Evolutionary conservation across 1,284 basidiomycete genomes (phyloP).

Genomic region (Heterobasidion occidentale): DNA sequence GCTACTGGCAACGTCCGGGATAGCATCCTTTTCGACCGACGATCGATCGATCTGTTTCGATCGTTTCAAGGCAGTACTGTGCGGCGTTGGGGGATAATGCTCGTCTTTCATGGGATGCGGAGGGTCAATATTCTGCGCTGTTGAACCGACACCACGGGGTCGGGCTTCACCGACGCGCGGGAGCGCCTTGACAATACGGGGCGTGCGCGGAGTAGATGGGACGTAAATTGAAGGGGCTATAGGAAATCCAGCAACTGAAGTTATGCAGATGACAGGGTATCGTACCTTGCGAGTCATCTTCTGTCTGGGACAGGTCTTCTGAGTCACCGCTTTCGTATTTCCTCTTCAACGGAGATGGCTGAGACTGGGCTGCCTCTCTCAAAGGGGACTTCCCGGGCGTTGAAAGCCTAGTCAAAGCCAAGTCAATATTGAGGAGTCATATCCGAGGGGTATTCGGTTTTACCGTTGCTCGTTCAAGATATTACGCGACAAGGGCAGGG

Average conservation of each 20-base stretch:
- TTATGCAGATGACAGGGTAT: neutral
- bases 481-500: neutral
- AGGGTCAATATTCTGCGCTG: neutral
- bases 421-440: no score
- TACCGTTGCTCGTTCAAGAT: neutral
- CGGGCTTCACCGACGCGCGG: neutral
- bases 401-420: neutral
- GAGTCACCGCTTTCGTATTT: neutral
- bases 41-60: neutral
- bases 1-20: neutral
- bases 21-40: neutral
- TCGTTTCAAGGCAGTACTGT: neutral
- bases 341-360: neutral
- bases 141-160: neutral
- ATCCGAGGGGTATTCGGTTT: neutral
- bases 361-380: neutral
- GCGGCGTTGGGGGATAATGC: no score
- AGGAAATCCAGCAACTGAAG: no score
- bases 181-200: neutral
- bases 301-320: slow-evolving; percentile 10
- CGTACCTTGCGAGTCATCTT: slow-evolving; percentile 11
- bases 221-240: no score
- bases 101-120: no score
- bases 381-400: neutral
- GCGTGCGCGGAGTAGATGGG: neutral